phyloP scores from a whole-genome alignment of 2,329 filamentous ascomycete species.

The Penicillium thymicola region DNA sequence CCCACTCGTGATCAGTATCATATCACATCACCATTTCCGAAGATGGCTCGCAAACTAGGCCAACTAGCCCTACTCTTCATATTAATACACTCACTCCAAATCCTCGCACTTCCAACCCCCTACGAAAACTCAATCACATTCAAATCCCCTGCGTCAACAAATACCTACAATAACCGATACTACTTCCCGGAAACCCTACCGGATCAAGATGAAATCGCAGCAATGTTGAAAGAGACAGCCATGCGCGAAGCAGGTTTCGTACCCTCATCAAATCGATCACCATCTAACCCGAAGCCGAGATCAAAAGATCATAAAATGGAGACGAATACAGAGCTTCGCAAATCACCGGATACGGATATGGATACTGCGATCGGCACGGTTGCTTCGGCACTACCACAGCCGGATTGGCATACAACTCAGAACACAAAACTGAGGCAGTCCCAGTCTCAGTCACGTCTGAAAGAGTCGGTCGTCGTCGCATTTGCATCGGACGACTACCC shows the following conservation, averaged over 20 bases:
- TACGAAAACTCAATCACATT: neutral
- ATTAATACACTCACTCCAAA: neutral
- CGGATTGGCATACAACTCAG: neutral
- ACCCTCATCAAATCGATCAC: neutral
- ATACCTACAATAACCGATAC: constrained; percentile 6
- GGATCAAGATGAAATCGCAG: constrained; percentile 12
- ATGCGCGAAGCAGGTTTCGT: constrained; percentile 16
- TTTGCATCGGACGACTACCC: neutral
- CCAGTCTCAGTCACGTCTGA: too few relatives aligned
- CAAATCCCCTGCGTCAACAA: neutral
- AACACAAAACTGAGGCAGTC: neutral
- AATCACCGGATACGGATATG: constrained; percentile 10
- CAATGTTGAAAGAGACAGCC: constrained; percentile 1
- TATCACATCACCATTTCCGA: neutral
- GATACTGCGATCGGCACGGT: constrained; percentile 15
- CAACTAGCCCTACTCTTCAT: neutral
- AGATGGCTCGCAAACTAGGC: neutral
- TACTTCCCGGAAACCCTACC: constrained; percentile 20
- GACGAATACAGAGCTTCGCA: neutral
- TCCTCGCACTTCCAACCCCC: neutral
- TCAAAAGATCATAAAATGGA: neutral
- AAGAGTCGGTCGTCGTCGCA: neutral
- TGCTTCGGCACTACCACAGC: constrained; percentile 2
- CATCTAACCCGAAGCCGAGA: neutral
- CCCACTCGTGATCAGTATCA: neutral